Evolutionary conservation across 768 basidiomycete genomes (phyloP).

Genomic region (Trametes cinnabarina): DNA sequence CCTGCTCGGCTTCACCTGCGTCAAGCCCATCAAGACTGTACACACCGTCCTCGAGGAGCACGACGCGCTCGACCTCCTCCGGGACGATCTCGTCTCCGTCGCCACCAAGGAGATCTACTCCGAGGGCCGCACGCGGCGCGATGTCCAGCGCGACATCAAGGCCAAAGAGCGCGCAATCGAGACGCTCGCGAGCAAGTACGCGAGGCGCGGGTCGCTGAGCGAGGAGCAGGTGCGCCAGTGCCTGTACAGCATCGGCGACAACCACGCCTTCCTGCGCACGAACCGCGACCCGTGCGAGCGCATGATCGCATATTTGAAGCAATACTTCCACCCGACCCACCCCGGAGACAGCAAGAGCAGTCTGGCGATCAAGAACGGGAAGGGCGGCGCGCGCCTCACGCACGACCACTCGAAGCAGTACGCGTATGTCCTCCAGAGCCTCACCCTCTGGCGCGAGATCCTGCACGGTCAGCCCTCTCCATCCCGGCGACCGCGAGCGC

Average conservation of each 20-base stretch:
- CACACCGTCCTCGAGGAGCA: constrained; percentile 63
- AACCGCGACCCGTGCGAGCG: constrained; percentile 88
- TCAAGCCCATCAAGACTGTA: constrained; percentile 75
- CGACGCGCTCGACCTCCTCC: constrained; percentile 63
- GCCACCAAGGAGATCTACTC: constrained; percentile 84
- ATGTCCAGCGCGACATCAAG: constrained; percentile 84
- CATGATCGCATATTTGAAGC: constrained; percentile 75
- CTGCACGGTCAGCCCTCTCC: constrained; percentile 57
- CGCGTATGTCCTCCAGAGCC: constrained; percentile 80
- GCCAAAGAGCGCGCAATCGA: constrained; percentile 85
- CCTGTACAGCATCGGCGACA: constrained; percentile 86
- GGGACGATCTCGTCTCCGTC: constrained; percentile 69
- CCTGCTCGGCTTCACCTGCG: constrained; percentile 75
- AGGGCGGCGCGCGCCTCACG: constrained; percentile 73
- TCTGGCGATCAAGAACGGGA: constrained; percentile 79
- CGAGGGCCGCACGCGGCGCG: constrained; percentile 65
- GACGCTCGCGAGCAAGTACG: constrained; percentile 61
- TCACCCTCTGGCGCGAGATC: constrained; percentile 86
- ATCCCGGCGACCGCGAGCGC: too few relatives aligned
- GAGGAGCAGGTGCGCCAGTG: constrained; percentile 75
- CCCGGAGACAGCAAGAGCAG: constrained; percentile 61
- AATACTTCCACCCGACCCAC: constrained; percentile 74
- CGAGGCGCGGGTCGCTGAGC: constrained; percentile 47
- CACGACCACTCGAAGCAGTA: constrained; percentile 87
- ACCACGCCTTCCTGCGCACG: constrained; percentile 81